Base-by-base conservation (phyloP, 2,329 filamentous ascomycete genomes). In the Talaromyces sp. region DNA sequence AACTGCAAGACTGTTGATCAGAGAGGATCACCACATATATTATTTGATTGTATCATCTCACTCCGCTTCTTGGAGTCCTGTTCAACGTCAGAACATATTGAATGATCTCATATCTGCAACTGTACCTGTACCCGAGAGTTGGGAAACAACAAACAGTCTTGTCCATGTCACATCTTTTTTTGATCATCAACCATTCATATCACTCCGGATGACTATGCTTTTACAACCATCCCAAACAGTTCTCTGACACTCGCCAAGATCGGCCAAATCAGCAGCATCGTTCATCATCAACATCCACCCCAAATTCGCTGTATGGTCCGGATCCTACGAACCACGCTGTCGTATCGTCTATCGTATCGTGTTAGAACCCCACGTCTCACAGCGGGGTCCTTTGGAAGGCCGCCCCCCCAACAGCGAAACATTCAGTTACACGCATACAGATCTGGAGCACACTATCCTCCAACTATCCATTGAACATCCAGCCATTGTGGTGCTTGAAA, bases 381-480 rank as follows among this genome's bases (percentile, higher is more conserved):
- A 63, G 61, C 61, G 61, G 61, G 60, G 61, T 37, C 41, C 35
- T 27, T 35, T 33, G 48, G 27, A 59, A 59, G 37, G 56, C 56
- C 19, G 19, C 19, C 19, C 39, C 56, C 50, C 33, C 56, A 45
- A 45, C 27, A 63, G 50, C 50, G 50, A 63, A 57, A 63, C 61
- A 63, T 48, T 63, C 61, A 54, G 48, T 63, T 63, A 54, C 61
- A 63, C 61, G 61, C 61, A 57, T 63, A 43, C 61, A 31, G 3
- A 47, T 47, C 60, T 56, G 60, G 50, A 63, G 50, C 61, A 57
- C 48, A 59, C 56, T 59, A 59, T 39, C 52, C 52, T 37, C 10
- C 31, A 39, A 39, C n/a, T 24, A 56, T 56, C 52, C 52, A 56
- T 56, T 56, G 52, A 37, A 56, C 52, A 56, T 24, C 31, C n/a